Conservation (phyloP, 2,329 filamentous ascomycete species). For the Anisogramma anomala region DNA sequence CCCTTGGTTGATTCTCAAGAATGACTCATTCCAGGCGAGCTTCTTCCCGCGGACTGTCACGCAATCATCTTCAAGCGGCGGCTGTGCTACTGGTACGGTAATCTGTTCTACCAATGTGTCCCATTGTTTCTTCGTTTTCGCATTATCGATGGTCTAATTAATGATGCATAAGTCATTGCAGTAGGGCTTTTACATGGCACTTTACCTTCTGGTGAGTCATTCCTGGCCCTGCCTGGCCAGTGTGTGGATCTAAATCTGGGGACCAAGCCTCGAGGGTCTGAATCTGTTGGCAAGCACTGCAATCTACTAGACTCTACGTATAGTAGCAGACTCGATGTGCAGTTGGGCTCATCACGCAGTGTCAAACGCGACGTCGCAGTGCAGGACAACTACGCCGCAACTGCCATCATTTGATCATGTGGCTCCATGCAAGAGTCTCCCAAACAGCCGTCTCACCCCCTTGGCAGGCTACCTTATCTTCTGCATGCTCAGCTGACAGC, state of each 20-base stretch:
- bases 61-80: too few relatives aligned
- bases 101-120: slow-evolving; percentile 4
- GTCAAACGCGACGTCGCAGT: background rate
- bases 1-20: background rate
- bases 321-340: too few relatives aligned
- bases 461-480: slow-evolving; percentile 12
- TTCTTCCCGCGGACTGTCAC: slow-evolving; percentile 5
- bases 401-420: background rate
- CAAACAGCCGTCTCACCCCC: slow-evolving; percentile 7
- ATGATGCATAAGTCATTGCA: too few relatives aligned
- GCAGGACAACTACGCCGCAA: background rate
- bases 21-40: slow-evolving; percentile 13
- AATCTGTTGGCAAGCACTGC: background rate
- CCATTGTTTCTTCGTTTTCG: background rate
- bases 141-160: too few relatives aligned
- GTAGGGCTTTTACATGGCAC: too few relatives aligned
- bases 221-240: background rate
- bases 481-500: too few relatives aligned
- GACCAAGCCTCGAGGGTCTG: background rate
- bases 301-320: too few relatives aligned
- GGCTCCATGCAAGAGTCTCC: background rate
- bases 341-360: too few relatives aligned
- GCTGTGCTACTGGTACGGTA: too few relatives aligned
- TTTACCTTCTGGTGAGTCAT: background rate
- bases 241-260: slow-evolving; percentile 4